Conservation (phyloP, 768 basidiomycete species). For the Boletus edulis region DNA sequence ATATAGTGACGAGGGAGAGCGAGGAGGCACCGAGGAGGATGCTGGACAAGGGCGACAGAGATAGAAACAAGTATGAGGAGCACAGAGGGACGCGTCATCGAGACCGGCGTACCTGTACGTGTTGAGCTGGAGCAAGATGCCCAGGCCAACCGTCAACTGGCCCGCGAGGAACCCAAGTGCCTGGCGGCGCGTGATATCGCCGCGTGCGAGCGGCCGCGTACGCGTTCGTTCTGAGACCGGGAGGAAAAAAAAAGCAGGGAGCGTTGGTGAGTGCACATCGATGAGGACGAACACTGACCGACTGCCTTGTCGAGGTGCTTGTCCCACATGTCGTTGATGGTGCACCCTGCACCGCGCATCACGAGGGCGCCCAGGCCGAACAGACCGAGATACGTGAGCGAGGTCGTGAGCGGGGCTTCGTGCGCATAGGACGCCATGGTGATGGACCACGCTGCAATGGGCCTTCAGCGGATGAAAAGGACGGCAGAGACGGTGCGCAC, state of each 20-base stretch:
- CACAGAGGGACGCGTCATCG: neutral
- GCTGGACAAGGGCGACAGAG: slow-evolving; percentile 37
- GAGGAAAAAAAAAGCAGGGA: neutral
- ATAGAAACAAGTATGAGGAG: neutral
- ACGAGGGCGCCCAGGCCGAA: slow-evolving; percentile 90
- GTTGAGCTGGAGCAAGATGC: slow-evolving; percentile 86
- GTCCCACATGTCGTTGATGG: slow-evolving; percentile 99
- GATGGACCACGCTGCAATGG: slow-evolving; percentile 86
- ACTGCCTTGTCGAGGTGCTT: slow-evolving; percentile 87
- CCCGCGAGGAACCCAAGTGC: slow-evolving; percentile 79
- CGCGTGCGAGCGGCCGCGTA: slow-evolving; percentile 81
- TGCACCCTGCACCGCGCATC: slow-evolving; percentile 98
- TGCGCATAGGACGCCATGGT: slow-evolving; percentile 91
- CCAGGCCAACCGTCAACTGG: slow-evolving; percentile 81
- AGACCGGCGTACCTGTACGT: slow-evolving; percentile 72
- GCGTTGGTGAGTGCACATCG: neutral
- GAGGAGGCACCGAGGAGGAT: slow-evolving; percentile 92
- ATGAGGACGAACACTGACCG: slow-evolving; percentile 45
- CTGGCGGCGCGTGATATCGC: slow-evolving; percentile 71
- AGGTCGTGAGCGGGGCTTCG: slow-evolving; percentile 60
- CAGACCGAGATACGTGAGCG: slow-evolving; percentile 72
- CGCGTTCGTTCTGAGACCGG: slow-evolving; percentile 72
- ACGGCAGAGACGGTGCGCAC: neutral
- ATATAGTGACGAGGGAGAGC: slow-evolving; percentile 79
- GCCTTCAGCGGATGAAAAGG: neutral